Percentiles rank a stretch among this genome's conserved stretches.
Conservation (phyloP, 2,329 filamentous ascomycete genomes). For the Fusarium mundagurra region DNA sequence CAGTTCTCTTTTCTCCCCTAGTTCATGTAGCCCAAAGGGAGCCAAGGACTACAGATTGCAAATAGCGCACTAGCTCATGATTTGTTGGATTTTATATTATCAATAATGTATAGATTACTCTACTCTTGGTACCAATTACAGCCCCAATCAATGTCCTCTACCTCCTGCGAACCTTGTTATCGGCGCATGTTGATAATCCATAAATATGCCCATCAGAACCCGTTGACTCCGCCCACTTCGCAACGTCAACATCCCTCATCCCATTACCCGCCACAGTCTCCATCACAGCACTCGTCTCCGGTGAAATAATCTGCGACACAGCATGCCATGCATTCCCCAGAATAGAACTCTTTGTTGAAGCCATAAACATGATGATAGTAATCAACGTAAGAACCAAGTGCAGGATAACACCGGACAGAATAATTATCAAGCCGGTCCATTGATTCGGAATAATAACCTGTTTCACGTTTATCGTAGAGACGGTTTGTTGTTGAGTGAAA, state of each 20-base stretch:
- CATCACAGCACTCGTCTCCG: neutral
- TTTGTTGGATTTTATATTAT: fast-evolving
- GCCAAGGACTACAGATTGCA: fast-evolving
- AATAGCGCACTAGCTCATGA: fast-evolving
- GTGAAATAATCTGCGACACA: slow-evolving; percentile 14
- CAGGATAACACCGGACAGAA: fast-evolving
- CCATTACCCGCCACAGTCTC: neutral
- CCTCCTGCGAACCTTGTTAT: neutral
- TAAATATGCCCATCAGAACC: neutral
- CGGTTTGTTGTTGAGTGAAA: neutral
- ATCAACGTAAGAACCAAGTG: neutral
- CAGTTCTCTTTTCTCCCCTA: fast-evolving
- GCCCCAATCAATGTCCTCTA: too few relatives aligned
- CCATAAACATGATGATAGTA: neutral
- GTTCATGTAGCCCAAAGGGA: neutral
- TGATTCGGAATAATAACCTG: neutral
- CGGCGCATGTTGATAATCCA: fast-evolving
- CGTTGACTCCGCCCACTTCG: neutral
- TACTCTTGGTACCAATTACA: too few relatives aligned
- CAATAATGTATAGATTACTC: too few relatives aligned
- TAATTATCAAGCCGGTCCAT: neutral
- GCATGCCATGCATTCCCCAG: slow-evolving; percentile 18
- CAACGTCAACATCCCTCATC: slow-evolving; percentile 8
- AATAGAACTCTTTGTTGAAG: neutral
- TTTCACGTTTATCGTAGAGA: neutral